A percentile compares a stretch with the other conserved stretches of the same genome.
Conservation (phyloP, 2,329 filamentous ascomycete genomes). For the Pyrenochaeta sp. region DNA sequence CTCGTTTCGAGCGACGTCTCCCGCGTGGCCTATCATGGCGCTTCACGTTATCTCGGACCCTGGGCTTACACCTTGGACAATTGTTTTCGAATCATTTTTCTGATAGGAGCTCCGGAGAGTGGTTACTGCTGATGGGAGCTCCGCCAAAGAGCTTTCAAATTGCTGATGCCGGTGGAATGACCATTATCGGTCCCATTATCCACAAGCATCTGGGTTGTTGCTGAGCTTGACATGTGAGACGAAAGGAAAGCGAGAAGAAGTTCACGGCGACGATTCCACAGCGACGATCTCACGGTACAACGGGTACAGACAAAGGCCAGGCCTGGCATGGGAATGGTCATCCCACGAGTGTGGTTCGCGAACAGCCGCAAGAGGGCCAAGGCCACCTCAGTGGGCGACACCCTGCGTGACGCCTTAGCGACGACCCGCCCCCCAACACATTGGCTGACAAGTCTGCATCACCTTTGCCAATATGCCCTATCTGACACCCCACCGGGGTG, state of each 20-base stretch:
- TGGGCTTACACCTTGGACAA: conserved; percentile 13
- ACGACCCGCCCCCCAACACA: conserved; percentile 25
- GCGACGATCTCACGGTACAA: background rate
- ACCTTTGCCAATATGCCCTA: conserved; percentile 20
- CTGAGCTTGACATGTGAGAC: no score
- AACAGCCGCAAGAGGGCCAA: conserved; percentile 21
- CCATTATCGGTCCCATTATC: no score
- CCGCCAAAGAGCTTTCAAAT: conserved; percentile 4
- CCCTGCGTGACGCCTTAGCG: conserved; percentile 28
- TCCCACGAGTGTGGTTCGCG: conserved; percentile 41
- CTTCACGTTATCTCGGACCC: conserved; percentile 23
- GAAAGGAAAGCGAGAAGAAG: no score
- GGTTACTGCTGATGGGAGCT: conserved; percentile 3
- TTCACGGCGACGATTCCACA: background rate
- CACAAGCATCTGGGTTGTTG: no score
- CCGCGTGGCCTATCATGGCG: conserved; percentile 21
- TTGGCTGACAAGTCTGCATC: conserved; percentile 31
- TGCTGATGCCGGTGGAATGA: conserved; percentile 1
- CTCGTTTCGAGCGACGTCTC: background rate
- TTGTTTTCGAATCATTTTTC: conserved; percentile 16
- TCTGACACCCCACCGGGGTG: conserved; percentile 40
- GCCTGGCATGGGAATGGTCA: conserved; percentile 8
- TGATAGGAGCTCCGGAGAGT: conserved; percentile 15
- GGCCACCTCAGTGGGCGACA: conserved; percentile 15
- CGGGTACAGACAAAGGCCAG: background rate